These are phyloP conservation scores for Termitomyces sp. DNA, from an alignment of 768 basidiomycete species.

Conservation along the genomic window DNA sequence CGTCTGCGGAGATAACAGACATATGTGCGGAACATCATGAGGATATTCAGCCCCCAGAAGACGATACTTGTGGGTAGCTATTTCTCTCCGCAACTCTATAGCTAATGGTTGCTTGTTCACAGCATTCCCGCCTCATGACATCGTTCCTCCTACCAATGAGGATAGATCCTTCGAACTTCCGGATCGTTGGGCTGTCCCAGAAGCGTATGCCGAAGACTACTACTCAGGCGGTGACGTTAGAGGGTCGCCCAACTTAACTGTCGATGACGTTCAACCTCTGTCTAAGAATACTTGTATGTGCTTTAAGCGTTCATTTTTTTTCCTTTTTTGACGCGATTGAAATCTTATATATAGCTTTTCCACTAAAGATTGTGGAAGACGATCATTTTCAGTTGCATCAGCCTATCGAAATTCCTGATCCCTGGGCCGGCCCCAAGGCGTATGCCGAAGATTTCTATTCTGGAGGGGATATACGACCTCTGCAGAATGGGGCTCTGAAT, in stretches of 20 bases:
- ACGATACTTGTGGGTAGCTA: slow-evolving; percentile 24
- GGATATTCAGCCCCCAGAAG: slow-evolving; percentile 23
- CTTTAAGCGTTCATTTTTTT: background rate
- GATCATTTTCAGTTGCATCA: slow-evolving; percentile 10
- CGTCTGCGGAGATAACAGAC: background rate
- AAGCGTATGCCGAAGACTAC: slow-evolving; percentile 29
- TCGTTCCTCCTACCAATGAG: slow-evolving; percentile 8
- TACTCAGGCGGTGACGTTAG: slow-evolving; percentile 24
- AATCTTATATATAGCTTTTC: slow-evolving; percentile 8
- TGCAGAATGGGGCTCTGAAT: background rate
- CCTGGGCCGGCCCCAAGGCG: slow-evolving; percentile 26
- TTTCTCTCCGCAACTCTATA: background rate
- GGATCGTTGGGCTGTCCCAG: slow-evolving; percentile 28
- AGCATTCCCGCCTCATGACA: slow-evolving; percentile 17
- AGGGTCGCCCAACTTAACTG: background rate
- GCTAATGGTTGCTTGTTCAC: background rate
- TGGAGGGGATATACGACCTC: slow-evolving; percentile 17
- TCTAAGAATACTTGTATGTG: slow-evolving; percentile 26
- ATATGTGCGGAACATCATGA: slow-evolving; percentile 3
- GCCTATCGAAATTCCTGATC: slow-evolving; percentile 25
- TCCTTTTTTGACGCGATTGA: background rate
- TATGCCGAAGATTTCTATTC: slow-evolving; percentile 31
- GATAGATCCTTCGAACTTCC: slow-evolving; percentile 21
- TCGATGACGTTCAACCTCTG: slow-evolving; percentile 20
- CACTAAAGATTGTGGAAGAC: background rate